A percentile compares a stretch with the other conserved stretches of the same genome.
phyloP scores from a whole-genome alignment of 2,329 filamentous ascomycete species.

The Emergomyces orientalis region DNA sequence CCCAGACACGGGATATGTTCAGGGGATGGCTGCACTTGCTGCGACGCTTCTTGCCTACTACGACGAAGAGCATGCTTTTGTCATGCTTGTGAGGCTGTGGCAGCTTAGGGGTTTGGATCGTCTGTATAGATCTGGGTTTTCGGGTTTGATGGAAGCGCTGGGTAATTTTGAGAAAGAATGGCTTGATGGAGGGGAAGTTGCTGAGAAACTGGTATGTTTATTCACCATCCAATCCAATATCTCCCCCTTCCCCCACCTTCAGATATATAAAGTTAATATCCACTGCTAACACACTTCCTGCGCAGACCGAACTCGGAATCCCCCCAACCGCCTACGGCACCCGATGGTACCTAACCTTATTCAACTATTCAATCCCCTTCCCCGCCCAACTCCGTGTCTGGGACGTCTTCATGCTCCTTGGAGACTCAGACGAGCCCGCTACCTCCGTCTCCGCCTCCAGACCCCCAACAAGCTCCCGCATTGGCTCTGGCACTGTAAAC shows the following conservation, averaged over 20 bases:
- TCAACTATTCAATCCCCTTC: conserved; percentile 95
- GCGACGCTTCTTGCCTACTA: conserved; percentile 94
- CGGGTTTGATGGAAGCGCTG: conserved; percentile 75
- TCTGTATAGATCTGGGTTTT: conserved; percentile 76
- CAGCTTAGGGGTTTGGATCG: conserved; percentile 74
- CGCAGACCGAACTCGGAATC: conserved; percentile 64
- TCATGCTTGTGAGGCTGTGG: conserved; percentile 96
- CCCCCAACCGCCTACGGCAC: conserved; percentile 90
- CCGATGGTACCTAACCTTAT: conserved; percentile 92
- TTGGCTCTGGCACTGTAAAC: conserved; percentile 15
- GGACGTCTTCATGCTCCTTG: conserved; percentile 95
- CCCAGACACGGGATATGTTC: conserved; percentile 85
- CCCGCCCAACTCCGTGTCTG: conserved; percentile 88
- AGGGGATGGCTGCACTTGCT: conserved; percentile 91
- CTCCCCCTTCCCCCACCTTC: too few species aligned
- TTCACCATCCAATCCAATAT: background rate
- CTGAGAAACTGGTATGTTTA: conserved; percentile 62
- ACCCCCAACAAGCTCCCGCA: conserved; percentile 22
- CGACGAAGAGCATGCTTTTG: conserved; percentile 86
- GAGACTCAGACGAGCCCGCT: conserved; percentile 52
- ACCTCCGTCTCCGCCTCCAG: conserved; percentile 10
- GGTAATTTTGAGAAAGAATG: conserved; percentile 77
- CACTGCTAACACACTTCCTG: background rate
- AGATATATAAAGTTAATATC: background rate
- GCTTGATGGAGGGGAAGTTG: conserved; percentile 70